Percentiles rank a stretch among this genome's conserved stretches.
Conservation (phyloP, 208 protist species). For the Trypanosoma theileri region DNA sequence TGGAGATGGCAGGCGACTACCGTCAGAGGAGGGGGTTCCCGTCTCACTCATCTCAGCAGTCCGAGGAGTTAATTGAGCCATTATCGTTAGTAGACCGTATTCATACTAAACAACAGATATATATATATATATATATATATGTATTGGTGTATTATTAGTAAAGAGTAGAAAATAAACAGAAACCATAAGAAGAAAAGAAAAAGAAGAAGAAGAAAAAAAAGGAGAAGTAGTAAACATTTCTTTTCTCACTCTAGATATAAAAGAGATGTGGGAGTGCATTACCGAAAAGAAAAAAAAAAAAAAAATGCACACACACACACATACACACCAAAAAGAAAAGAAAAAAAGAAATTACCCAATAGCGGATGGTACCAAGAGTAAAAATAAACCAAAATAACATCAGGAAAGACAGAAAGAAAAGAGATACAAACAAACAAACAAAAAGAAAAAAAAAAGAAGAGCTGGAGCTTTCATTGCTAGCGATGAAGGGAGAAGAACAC, state of each 20-base stretch:
- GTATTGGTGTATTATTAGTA: not conserved
- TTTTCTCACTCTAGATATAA: no score
- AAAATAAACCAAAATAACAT: slow-evolving; percentile 7
- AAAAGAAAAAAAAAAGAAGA: no score
- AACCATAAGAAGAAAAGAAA: no score
- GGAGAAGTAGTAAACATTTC: no score
- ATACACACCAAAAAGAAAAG: slow-evolving; percentile 8
- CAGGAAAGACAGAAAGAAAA: not conserved
- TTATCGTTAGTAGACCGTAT: no score
- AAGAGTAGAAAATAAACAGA: slow-evolving; percentile 6
- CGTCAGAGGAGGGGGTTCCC: not conserved
- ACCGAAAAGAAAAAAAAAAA: not conserved
- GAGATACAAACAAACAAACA: not conserved
- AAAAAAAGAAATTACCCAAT: not conserved
- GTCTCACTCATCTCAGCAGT: not conserved
- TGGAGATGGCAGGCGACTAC: no score
- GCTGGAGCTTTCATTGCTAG: no score
- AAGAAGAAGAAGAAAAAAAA: no score
- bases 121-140: no score
- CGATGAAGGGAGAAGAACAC: no score
- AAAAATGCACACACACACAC: not conserved
- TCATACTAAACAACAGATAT: no score
- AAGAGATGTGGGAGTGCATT: no score
- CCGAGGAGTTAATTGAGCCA: not conserved
- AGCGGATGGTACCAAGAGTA: slow-evolving; percentile 14